Conservation (phyloP, 2,329 filamentous ascomycete species). For the Verticillium nonalfalfae region DNA sequence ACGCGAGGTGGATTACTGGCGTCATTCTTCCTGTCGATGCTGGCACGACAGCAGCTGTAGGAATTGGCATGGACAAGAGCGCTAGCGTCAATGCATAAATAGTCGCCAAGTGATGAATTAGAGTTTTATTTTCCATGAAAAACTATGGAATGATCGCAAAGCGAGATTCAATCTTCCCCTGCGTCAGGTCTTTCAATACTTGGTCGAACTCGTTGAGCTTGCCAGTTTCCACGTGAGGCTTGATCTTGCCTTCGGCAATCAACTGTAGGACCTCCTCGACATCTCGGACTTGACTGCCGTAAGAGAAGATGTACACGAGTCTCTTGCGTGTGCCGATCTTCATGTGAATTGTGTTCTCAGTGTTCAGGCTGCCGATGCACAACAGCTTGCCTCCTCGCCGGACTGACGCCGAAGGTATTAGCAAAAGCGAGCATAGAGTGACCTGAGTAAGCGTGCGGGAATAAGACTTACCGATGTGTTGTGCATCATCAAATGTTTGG, state of each 20-base stretch:
- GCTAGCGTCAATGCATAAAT: slow-evolving; percentile 18
- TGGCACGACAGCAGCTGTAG: slow-evolving; percentile 26
- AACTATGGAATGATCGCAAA: slow-evolving; percentile 14
- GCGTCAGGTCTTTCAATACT: slow-evolving; percentile 23
- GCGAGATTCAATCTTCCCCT: slow-evolving; percentile 23
- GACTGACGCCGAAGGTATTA: slow-evolving; percentile 16
- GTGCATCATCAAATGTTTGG: slow-evolving; percentile 29
- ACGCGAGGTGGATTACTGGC: slow-evolving; percentile 37
- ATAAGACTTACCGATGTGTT: slow-evolving; percentile 20
- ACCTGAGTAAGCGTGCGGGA: background rate
- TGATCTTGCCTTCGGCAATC: slow-evolving; percentile 23
- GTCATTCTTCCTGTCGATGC: slow-evolving; percentile 33
- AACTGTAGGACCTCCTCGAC: slow-evolving; percentile 27
- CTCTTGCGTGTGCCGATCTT: slow-evolving; percentile 35
- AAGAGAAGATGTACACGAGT: slow-evolving; percentile 33
- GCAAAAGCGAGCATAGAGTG: background rate
- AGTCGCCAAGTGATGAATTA: background rate
- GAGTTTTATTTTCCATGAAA: background rate
- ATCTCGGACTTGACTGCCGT: slow-evolving; percentile 32
- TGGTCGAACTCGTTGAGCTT: slow-evolving; percentile 24
- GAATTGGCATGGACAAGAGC: slow-evolving; percentile 14
- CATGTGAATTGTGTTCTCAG: slow-evolving; percentile 33
- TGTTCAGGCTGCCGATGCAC: slow-evolving; percentile 30
- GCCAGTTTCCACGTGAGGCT: slow-evolving; percentile 24
- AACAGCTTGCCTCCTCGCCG: slow-evolving; percentile 27